Base-by-base conservation (phyloP, 1,139 yeast species). In the Taiozyma sp. region DNA sequence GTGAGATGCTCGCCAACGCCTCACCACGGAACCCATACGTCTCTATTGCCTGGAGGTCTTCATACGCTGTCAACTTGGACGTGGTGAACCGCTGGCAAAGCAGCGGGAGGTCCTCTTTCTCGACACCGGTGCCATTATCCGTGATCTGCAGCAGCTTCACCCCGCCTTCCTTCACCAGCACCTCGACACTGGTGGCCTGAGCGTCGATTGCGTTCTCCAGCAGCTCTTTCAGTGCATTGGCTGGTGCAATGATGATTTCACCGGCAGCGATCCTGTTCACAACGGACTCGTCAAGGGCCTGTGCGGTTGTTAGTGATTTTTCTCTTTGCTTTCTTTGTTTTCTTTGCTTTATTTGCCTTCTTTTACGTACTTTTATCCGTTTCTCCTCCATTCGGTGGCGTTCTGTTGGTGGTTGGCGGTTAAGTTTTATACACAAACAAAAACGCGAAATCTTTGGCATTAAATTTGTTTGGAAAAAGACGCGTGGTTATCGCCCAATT, bases 181-280 rank as follows among this genome's bases (percentile, higher is more conserved):
- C 74, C 34, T 76, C 81, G n/a, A 92, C 75, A n/a, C 71, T 64
- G 1, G 81, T 70, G 13, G 95, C 79, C 0, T 78, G 75, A 0
- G 97, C 92, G 65, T 91, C 97, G 2, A 90, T 71, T 14, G 92
- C 75, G 69, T 91, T 91, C 64, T 88, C 95, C 47, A 92, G 66
- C 65, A 92, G 70, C 63, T 89, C 96, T 58, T 84, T 81, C 24
- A 89, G 68, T 0, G 89, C 96, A 53, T 93, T 93, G 2, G 95
- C 88, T 0, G 99, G 99, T 8, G 92, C 95, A 38, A 92, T 79
- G 53, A 95, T 89, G 70, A 95, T 90, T 70, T 95, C 99, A 0
- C 99, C 99, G 1, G 99, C 99, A 0, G 99, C 99, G 30, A 95
- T 93, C 54, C 86, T 79, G 66, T 90, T 92, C 49, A 95, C 88